Evolutionary conservation across 2,329 filamentous ascomycete species (phyloP).

Genomic region (Tolypocladium capitatum): DNA sequence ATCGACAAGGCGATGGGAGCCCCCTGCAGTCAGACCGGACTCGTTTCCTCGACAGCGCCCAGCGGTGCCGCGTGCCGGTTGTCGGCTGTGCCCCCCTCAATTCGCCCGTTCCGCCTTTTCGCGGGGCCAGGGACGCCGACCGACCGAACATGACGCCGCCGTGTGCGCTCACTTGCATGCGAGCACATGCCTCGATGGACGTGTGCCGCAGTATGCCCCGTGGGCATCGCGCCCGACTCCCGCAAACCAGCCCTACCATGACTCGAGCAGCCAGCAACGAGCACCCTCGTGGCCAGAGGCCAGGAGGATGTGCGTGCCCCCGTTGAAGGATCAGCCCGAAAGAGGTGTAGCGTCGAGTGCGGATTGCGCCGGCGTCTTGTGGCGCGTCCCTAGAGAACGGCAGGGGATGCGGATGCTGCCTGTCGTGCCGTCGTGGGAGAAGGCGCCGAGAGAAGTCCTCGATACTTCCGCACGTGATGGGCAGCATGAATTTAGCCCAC

Average conservation of each 20-base stretch:
- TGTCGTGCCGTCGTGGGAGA: background rate
- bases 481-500: constrained; percentile 5
- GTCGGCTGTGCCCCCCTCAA: background rate
- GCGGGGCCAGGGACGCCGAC: constrained; percentile 1
- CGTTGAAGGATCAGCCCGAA: background rate
- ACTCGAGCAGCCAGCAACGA: background rate
- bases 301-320: background rate
- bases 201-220: no score
- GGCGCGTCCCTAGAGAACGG: background rate
- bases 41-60: background rate
- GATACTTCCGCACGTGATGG: constrained; percentile 1
- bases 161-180: background rate
- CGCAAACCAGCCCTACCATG: constrained; percentile 1
- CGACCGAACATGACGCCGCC: background rate
- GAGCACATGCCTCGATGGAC: background rate
- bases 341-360: background rate
- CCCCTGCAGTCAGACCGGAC: no score
- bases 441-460: background rate
- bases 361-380: constrained; percentile 4
- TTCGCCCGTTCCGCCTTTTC: background rate
- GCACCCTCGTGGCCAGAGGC: background rate
- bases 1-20: constrained; percentile 1
- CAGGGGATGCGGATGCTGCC: no score
- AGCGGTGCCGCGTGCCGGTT: background rate
- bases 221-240: background rate